phyloP scores from a whole-genome alignment of 805 yeast species.

The Candida hispaniensis region DNA sequence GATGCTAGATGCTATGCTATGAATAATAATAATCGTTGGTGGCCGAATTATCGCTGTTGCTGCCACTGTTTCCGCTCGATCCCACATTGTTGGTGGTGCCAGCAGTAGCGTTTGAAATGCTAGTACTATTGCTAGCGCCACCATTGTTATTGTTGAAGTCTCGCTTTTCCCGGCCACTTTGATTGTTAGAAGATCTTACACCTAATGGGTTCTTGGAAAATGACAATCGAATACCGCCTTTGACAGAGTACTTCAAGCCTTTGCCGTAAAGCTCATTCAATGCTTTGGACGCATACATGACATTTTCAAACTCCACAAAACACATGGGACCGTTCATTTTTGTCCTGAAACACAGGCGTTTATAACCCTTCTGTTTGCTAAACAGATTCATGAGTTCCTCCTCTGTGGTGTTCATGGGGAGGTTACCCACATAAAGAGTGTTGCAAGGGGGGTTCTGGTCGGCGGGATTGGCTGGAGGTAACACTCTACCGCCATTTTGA shows the following conservation, averaged over 20 bases:
- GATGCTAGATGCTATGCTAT: too few species aligned
- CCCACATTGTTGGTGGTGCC: too few species aligned
- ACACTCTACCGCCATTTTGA: slow-evolving; percentile 32
- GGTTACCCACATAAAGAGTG: slow-evolving; percentile 89
- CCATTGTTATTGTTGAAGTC: slow-evolving; percentile 9
- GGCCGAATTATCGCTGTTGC: too few species aligned
- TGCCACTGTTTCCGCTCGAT: too few species aligned
- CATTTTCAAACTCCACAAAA: slow-evolving; percentile 97
- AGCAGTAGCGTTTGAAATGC: too few species aligned
- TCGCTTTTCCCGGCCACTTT: slow-evolving; percentile 11
- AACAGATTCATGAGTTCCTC: slow-evolving; percentile 81
- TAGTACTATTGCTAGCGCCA: too few species aligned
- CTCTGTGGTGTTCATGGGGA: slow-evolving; percentile 95
- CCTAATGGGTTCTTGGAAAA: slow-evolving; percentile 96
- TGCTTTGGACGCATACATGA: slow-evolving; percentile 85
- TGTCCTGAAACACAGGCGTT: slow-evolving; percentile 83
- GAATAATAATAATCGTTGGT: too few species aligned
- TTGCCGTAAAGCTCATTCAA: slow-evolving; percentile 89
- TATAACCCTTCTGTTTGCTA: slow-evolving; percentile 83
- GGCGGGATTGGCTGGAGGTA: slow-evolving; percentile 79
- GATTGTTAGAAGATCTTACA: slow-evolving; percentile 52
- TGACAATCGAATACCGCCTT: slow-evolving; percentile 90
- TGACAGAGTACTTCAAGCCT: slow-evolving; percentile 74
- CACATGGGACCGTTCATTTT: slow-evolving; percentile 94
- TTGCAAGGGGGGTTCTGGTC: slow-evolving; percentile 99